Percentiles rank a stretch among this genome's conserved stretches.
Evolutionary conservation across 179 eudicot species (phyloP).

Genomic region (Beta macrorhiza): DNA sequence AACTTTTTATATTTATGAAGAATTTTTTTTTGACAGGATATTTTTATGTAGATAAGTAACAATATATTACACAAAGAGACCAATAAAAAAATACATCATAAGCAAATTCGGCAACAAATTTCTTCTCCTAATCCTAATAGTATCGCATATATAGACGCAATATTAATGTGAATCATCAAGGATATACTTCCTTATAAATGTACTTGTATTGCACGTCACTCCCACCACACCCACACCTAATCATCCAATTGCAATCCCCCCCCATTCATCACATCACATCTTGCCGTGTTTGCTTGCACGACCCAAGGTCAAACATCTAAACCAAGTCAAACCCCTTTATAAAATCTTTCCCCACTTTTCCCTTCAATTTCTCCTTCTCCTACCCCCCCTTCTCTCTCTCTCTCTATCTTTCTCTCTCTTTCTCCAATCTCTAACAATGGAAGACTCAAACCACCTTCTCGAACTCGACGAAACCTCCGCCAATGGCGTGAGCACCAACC

Average conservation of each 20-base stretch:
- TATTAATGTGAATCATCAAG: too few relatives aligned
- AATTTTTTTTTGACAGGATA: too few relatives aligned
- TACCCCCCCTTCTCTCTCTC: not conserved
- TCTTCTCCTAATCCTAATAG: too few relatives aligned
- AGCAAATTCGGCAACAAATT: too few relatives aligned
- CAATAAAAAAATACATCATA: too few relatives aligned
- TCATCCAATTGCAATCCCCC: not conserved
- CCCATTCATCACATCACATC: not conserved
- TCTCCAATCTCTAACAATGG: conserved; percentile 25
- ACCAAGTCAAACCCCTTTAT: not conserved
- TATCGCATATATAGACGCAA: too few relatives aligned
- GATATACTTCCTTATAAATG: too few relatives aligned
- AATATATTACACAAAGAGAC: too few relatives aligned
- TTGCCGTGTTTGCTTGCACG: not conserved
- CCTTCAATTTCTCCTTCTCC: not conserved
- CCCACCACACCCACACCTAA: not conserved
- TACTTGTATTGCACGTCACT: not conserved
- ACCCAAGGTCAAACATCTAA: not conserved
- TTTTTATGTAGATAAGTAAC: too few relatives aligned
- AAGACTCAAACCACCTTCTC: conserved; percentile 3
- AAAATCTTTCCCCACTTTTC: not conserved
- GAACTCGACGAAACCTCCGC: conserved; percentile 29
- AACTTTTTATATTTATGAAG: too few relatives aligned
- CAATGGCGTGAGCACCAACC: conserved; percentile 29
- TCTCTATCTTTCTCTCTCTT: not conserved